Base-by-base conservation (phyloP, 192 early-diverging fungal species). In the Coemansia sp. region DNA sequence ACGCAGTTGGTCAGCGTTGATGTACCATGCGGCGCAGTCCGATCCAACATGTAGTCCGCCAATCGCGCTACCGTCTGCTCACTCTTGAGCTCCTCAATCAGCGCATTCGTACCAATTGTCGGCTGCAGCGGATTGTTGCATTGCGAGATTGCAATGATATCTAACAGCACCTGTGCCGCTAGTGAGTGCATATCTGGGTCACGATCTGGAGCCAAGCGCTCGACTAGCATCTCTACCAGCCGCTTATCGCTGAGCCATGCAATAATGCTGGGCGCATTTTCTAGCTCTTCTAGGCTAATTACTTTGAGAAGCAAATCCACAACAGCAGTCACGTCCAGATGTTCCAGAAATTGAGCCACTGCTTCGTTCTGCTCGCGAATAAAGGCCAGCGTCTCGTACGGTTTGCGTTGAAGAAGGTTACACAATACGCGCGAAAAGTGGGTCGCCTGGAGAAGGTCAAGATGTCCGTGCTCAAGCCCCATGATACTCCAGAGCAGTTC, bases 1-100 rank as follows among this genome's bases (percentile, higher is more conserved):
- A 97, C 93, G 66, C 94, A 94, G 73, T 95, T 97, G 58, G 89
- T 93, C 27, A 99, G 84, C 21, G 92, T 90, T 18, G 92, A 96
- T 1, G 93, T 90, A 22, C 91, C 87, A 69, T 91, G 83, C 14
- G 92, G 89, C 7, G 90, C 93, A 3, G 73, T 62, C 34, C 67
- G 74, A 64, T 77, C 77, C 51, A 99, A 86, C 97, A 99, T 99
- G 64, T 88, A 98, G 44, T 82, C 80, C 12, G 92, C 88, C 23
- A 99, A 85, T 41, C 90, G 83, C 23, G 80, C 64, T 50, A 97
- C 88, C 12, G 89, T 90, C n/a, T 72, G 78, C 67, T 89, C 88
- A 67, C 94, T 94, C 64, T 86, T 86, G 73, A 89, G 80, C 68
- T 88, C 86, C 23, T 74, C 84, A 57, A 86, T 86, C 32, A 89